A percentile compares a stretch with the other conserved stretches of the same genome.
phyloP scores from a whole-genome alignment of 2,329 filamentous ascomycete genomes.

The Fusarium paranaense region DNA sequence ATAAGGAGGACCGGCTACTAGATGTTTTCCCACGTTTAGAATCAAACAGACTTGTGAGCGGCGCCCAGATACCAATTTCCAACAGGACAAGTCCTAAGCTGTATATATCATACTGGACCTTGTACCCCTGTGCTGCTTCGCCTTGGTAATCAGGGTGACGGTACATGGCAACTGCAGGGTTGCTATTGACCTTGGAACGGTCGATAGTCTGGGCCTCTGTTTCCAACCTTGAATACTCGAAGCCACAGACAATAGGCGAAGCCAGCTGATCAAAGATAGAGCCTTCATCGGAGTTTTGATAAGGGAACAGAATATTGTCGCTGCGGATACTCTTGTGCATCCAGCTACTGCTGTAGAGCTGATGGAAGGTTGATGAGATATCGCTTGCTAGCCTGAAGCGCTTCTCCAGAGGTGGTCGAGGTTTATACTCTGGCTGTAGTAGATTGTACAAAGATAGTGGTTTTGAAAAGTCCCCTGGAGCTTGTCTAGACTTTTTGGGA shows the following conservation, averaged over 20 bases:
- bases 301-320: neutral
- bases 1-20: neutral
- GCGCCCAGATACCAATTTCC: conserved; percentile 4
- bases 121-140: neutral
- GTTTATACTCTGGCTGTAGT: neutral
- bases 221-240: neutral
- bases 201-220: conserved; percentile 2
- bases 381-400: neutral
- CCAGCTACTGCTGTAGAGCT: conserved; percentile 7
- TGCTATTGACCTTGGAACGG: neutral
- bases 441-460: neutral
- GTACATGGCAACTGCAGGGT: neutral
- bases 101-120: conserved; percentile 5
- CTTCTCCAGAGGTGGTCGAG: neutral
- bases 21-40: neutral
- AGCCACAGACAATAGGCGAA: neutral
- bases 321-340: conserved; percentile 6
- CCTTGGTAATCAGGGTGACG: conserved; percentile 2
- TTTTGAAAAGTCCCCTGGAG: neutral
- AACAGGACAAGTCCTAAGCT: conserved; percentile 1
- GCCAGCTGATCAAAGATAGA: neutral
- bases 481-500: neutral
- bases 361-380: neutral
- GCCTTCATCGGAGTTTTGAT: too few relatives aligned
- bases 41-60: conserved; percentile 5